phyloP scores from a whole-genome alignment of 352 stramenopile genomes.

The Phytophthora cactorum region DNA sequence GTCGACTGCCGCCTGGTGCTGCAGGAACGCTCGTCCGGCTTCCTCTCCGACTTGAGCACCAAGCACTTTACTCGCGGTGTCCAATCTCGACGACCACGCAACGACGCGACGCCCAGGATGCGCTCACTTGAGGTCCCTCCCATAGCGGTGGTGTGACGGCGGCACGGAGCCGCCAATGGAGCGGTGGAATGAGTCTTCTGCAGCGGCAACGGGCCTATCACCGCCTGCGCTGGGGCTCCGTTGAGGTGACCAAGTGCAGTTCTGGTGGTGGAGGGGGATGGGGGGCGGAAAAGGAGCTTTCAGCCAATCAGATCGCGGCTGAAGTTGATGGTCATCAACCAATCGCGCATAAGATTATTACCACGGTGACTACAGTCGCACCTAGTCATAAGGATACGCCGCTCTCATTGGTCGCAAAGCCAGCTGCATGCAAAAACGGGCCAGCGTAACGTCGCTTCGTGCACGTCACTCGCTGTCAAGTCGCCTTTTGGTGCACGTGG shows the following conservation, averaged over 20 bases:
- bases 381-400: slow-evolving; percentile 20
- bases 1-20: slow-evolving; percentile 11
- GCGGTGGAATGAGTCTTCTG: slow-evolving; percentile 21
- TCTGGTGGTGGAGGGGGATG: slow-evolving; percentile 33
- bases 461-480: slow-evolving; percentile 26
- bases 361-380: slow-evolving; percentile 30
- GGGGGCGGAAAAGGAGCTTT: slow-evolving; percentile 1
- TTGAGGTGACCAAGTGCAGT: not conserved
- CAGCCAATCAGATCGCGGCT: slow-evolving; percentile 16
- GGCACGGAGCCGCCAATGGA: slow-evolving; percentile 18
- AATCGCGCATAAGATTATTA: slow-evolving; percentile 25
- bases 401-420: slow-evolving; percentile 28
- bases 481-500: slow-evolving; percentile 37
- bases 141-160: slow-evolving; percentile 13
- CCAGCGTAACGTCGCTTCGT: slow-evolving; percentile 8
- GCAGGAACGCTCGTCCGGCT: slow-evolving; percentile 21
- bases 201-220: slow-evolving; percentile 19
- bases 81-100: not conserved
- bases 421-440: slow-evolving; percentile 2
- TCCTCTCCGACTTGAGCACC: slow-evolving; percentile 23
- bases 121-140: slow-evolving; percentile 24
- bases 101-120: not conserved
- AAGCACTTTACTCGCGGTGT: not conserved
- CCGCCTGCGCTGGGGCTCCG: slow-evolving; percentile 2
- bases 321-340: slow-evolving; percentile 10